These are phyloP conservation scores for Mycena citricolor DNA, from an alignment of 1,284 basidiomycete genomes.

Conservation along the genomic window DNA sequence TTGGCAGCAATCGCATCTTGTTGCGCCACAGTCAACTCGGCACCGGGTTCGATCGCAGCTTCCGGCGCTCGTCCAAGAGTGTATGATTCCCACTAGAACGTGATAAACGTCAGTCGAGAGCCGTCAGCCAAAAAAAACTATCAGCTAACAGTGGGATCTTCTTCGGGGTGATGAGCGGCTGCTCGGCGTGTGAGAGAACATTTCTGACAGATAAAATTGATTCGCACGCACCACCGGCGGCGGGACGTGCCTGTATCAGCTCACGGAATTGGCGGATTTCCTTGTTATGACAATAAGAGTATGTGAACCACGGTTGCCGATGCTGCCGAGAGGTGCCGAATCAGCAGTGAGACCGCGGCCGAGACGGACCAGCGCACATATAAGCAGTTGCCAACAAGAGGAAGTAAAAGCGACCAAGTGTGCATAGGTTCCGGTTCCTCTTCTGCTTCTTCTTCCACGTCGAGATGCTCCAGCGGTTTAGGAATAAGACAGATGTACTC, in stretches of 20 bases:
- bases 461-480: constrained; percentile 50
- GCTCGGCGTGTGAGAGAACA: constrained; percentile 10
- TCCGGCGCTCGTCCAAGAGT: constrained; percentile 73
- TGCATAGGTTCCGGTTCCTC: constrained; percentile 63
- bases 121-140: constrained; percentile 19
- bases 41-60: constrained; percentile 49
- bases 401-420: constrained; percentile 78
- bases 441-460: constrained; percentile 50
- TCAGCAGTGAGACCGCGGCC: constrained; percentile 25
- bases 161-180: constrained; percentile 74
- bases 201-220: constrained; percentile 14
- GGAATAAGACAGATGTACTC: constrained; percentile 77
- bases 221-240: constrained; percentile 60
- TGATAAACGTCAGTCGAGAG: too few species aligned
- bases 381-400: constrained; percentile 73
- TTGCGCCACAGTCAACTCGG: constrained; percentile 68
- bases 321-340: constrained; percentile 47
- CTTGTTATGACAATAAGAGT: constrained; percentile 90
- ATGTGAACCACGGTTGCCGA: constrained; percentile 92
- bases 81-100: constrained; percentile 73
- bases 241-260: constrained; percentile 52
- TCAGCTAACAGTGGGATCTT: constrained; percentile 70
- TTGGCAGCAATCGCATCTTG: constrained; percentile 60
- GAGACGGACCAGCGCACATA: constrained; percentile 56
- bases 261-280: constrained; percentile 91